phyloP scores from a whole-genome alignment of 2,329 filamentous ascomycete genomes.

The Colletotrichum orchidophilum region DNA sequence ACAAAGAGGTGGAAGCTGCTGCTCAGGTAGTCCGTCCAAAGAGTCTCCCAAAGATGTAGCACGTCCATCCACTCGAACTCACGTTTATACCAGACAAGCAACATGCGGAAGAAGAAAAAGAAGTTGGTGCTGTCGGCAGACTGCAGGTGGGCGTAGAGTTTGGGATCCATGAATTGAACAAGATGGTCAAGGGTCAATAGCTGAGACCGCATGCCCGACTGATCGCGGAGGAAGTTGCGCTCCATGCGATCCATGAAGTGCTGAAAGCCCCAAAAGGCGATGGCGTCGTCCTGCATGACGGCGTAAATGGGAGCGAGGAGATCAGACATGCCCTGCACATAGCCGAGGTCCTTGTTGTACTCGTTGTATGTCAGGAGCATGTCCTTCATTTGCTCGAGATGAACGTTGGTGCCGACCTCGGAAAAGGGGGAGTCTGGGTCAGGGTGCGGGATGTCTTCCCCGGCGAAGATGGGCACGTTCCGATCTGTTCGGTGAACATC shows the following conservation, averaged over 20 bases:
- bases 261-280: slow-evolving; percentile 97
- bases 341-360: slow-evolving; percentile 93
- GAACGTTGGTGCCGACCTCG: slow-evolving; percentile 92
- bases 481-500: slow-evolving; percentile 98
- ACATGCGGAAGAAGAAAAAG: slow-evolving; percentile 99
- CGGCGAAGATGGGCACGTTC: slow-evolving; percentile 92
- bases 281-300: slow-evolving; percentile 94
- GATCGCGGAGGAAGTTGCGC: slow-evolving; percentile 93
- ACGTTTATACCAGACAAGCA: slow-evolving; percentile 98
- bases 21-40: slow-evolving; percentile 93
- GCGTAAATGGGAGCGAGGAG: slow-evolving; percentile 95
- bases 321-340: slow-evolving; percentile 99
- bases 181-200: slow-evolving; percentile 92
- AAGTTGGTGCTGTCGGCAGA: slow-evolving; percentile 96
- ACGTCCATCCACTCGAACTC: slow-evolving; percentile 93
- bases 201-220: slow-evolving; percentile 95
- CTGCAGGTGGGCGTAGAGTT: slow-evolving; percentile 90
- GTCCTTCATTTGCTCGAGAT: slow-evolving; percentile 98
- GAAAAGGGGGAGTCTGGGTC: slow-evolving; percentile 96
- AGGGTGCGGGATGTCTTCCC: slow-evolving; percentile 95
- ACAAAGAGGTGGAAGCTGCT: slow-evolving; percentile 95
- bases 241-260: slow-evolving; percentile 99
- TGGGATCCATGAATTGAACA: slow-evolving; percentile 95
- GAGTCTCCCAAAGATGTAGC: slow-evolving; percentile 85
- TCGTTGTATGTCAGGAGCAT: slow-evolving; percentile 99